Base-by-base conservation (phyloP, 345 rosid species). In the Populus nigra region DNA sequence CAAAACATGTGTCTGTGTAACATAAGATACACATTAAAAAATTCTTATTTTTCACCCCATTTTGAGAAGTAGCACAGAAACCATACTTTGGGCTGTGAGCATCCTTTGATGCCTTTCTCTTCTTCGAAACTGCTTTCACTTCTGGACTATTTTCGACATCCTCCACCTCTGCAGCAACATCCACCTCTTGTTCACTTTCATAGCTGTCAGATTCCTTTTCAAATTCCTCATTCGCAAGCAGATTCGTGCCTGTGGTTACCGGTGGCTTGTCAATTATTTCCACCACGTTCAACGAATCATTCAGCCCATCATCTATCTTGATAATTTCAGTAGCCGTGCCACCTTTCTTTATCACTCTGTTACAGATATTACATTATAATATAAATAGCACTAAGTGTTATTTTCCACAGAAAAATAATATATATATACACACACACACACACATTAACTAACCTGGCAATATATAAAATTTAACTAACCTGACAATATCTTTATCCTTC, bases 401-500 rank as follows among this genome's bases (percentile, higher is more conserved):
- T 47, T 47, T 47, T 47, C 18, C 50, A 23, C 43, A 61, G 69
- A 59, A 63, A 38, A 25, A 17, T n/a, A 12, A 5, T 59, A 50
- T 7, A 18, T 23, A 31, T 31, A 31, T 31, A 29, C 2, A 29
- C 25, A 25, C 25, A 29, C 25, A 29, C 0, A 29, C 1, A 33
- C 0, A 33, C 0, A 3, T 33, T 4, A 33, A 33, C 35, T 33
- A 33, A 33, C 35, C 35, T 33, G 35, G 35, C 35, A 33, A 33
- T 4, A 33, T 33, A 33, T 33, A 33, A 33, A 25, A 55, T 49
- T n/a, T 41, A 31, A 33, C 92, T 84, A 57, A 95, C 99, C 92
- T 80, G 77, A 96, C 77, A 33, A 91, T 81, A 73, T 96, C 99
- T 73, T 86, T 90, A 79, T 96, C 97, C 84, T 89, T 90, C 75